Conservation (phyloP, 1,139 yeast genomes). For the Candida albicans region DNA sequence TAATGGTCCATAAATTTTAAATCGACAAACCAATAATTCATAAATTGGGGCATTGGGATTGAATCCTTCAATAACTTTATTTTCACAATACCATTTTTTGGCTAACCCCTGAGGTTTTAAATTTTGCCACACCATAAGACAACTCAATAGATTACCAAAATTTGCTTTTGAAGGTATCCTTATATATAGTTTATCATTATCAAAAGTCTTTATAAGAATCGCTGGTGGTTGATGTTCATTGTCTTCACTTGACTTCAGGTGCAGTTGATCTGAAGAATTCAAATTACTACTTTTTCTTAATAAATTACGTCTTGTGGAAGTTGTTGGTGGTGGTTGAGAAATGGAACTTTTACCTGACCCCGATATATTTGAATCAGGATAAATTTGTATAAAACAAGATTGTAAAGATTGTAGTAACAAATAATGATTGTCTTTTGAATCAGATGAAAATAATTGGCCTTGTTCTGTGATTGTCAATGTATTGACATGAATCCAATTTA, state of each 20-base stretch:
- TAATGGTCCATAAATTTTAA: conserved; percentile 63
- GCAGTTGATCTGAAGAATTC: background rate
- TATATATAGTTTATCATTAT: conserved; percentile 49
- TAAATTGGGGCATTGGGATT: conserved; percentile 22
- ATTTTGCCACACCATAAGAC: conserved; percentile 64
- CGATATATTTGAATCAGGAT: conserved; percentile 20
- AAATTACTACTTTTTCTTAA: background rate
- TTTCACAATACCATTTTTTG: conserved; percentile 54
- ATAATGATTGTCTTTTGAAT: conserved; percentile 34
- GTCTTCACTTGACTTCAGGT: background rate
- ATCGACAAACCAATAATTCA: conserved; percentile 60
- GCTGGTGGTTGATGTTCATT: conserved; percentile 39
- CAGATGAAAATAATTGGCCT: conserved; percentile 39
- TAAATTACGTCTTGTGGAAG: conserved; percentile 4
- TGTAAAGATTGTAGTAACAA: conserved; percentile 37
- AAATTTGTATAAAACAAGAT: conserved; percentile 43
- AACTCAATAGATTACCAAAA: conserved; percentile 51
- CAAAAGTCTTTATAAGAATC: conserved; percentile 46
- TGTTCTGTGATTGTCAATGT: conserved; percentile 36
- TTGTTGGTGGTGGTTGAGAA: conserved; percentile 6
- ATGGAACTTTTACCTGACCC: background rate
- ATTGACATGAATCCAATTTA: conserved; percentile 38
- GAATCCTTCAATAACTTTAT: conserved; percentile 28
- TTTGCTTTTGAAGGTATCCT: conserved; percentile 42
- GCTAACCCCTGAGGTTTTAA: conserved; percentile 57